Base-by-base conservation (phyloP, 495 filamentous ascomycete species). In the Aspergillus carlsbadensis region DNA sequence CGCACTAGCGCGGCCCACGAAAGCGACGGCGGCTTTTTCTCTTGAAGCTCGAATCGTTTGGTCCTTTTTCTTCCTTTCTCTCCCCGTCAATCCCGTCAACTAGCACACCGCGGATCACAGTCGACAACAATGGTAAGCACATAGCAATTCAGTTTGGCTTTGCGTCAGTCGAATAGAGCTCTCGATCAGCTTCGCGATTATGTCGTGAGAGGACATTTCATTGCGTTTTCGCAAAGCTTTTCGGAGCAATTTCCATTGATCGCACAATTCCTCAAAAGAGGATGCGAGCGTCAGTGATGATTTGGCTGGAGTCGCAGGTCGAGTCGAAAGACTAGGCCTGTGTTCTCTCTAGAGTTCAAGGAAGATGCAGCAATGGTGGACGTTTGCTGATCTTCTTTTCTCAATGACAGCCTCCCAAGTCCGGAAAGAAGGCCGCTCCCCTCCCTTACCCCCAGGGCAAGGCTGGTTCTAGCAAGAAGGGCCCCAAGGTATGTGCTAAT, bases 391-490 rank as follows among this genome's bases (percentile, higher is more conserved):
- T 91, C 85, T 93, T 92, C 87, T 92, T 87, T 92, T 87, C 95
- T 98, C 94, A 92, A 98, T 98, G 95, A 96, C 81, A 98, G 95
- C 92, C 95, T 88, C 88, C 89, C 65, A 97, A 93, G 83, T 77
- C 87, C 78, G 90, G 90, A 82, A 96, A 94, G 87, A 96, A 93
- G 81, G 82, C 88, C 79, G 92, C 95, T 60, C 83, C 94, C 70
- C 90, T 94, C 79, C 95, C 95, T 66, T 97, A 96, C 87, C 91
- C 93, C 63, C 88, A 92, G 79, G 83, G 83, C 56, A 95, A 90
- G 86, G 91, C 94, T 79, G 90, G 90, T 70, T 70, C 75, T 59
- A 80, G 83, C 65, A 98, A 98, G 90, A 98, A 98, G 87, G 79
- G 83, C 59, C 83, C 89, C 65, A 97, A 98, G 93, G 94, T 96